Conservation (phyloP, 108 stramenopile genomes). For the Chaetoceros tenuissimus region DNA sequence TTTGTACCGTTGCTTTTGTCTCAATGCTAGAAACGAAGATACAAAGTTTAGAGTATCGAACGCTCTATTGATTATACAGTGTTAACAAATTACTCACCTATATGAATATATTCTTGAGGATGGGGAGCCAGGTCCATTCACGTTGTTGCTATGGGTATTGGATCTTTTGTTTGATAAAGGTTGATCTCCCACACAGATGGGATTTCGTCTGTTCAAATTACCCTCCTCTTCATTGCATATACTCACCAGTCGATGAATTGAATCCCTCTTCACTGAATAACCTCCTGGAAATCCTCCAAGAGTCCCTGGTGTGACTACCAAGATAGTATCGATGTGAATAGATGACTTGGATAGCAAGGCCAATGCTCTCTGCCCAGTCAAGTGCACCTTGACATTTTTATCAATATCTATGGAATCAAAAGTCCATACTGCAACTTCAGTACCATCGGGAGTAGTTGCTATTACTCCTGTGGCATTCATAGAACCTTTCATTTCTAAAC, state of each 20-base stretch:
- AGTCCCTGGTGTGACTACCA: slow-evolving; percentile 42
- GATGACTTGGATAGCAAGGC: slow-evolving; percentile 49
- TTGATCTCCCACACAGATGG: slow-evolving; percentile 33
- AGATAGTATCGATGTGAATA: slow-evolving; percentile 43
- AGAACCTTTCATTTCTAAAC: slow-evolving; percentile 37
- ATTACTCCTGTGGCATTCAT: slow-evolving; percentile 43
- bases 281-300: slow-evolving; percentile 78
- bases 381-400: slow-evolving; percentile 42
- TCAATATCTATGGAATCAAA: slow-evolving; percentile 71
- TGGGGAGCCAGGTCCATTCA: slow-evolving; percentile 71
- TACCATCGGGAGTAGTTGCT: slow-evolving; percentile 40
- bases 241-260: slow-evolving; percentile 24
- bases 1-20: slow-evolving; percentile 36
- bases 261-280: slow-evolving; percentile 37
- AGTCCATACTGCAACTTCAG: slow-evolving; percentile 67
- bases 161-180: slow-evolving; percentile 19
- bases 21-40: too few relatives aligned
- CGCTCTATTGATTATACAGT: too few relatives aligned
- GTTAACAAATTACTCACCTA: slow-evolving; percentile 18
- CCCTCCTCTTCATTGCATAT: slow-evolving; percentile 26
- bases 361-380: slow-evolving; percentile 69
- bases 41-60: too few relatives aligned
- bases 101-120: slow-evolving; percentile 38
- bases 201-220: slow-evolving; percentile 17
- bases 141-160: slow-evolving; percentile 44